Conservation (phyloP, 176 grass and related monocot genomes). For the Poa pratensis region DNA sequence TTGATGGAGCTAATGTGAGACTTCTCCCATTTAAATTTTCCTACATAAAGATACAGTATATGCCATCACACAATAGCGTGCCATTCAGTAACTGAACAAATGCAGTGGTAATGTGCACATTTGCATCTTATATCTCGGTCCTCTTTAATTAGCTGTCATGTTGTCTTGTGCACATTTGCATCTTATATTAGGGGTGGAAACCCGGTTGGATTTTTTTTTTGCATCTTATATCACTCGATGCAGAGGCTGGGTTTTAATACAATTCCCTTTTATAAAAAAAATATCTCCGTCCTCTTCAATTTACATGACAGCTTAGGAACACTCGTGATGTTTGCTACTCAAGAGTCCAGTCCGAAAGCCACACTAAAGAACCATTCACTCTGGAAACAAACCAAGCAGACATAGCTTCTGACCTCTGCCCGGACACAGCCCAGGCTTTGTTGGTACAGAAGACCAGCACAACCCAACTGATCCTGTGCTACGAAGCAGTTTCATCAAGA, state of each 20-base stretch:
- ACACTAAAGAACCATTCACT: background rate
- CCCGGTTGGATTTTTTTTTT: no score
- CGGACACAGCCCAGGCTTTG: background rate
- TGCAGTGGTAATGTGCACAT: background rate
- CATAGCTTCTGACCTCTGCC: constrained; percentile 15
- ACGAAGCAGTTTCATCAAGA: constrained; percentile 13
- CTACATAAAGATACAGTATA: background rate
- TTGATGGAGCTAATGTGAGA: constrained; percentile 11
- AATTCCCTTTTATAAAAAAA: no score
- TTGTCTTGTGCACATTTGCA: no score
- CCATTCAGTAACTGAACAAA: background rate
- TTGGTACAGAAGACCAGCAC: background rate
- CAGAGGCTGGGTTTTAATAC: no score
- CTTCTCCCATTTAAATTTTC: background rate
- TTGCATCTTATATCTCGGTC: background rate
- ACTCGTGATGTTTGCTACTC: constrained; percentile 14
- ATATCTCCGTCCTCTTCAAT: background rate
- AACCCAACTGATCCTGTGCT: background rate
- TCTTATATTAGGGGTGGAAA: no score
- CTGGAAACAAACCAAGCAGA: background rate
- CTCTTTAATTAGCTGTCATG: no score
- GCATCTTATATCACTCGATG: no score
- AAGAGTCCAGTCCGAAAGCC: background rate
- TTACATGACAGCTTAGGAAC: background rate
- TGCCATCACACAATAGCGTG: background rate